phyloP scores from a whole-genome alignment of 345 rosid genomes.

The Turnera subulata region DNA sequence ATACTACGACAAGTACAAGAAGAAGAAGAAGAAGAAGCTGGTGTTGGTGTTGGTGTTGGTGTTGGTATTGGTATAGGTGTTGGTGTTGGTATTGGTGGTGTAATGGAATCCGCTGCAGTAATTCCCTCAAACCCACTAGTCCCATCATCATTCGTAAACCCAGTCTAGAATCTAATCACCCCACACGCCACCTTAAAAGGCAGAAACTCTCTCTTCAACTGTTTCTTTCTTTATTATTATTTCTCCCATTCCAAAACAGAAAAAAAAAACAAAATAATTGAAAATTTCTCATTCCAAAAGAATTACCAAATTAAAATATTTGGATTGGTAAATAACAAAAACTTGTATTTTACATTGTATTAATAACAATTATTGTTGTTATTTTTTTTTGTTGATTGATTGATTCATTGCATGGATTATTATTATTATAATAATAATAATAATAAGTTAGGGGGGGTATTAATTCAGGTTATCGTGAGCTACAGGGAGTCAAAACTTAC shows the following conservation, averaged over 20 bases:
- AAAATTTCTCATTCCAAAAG: no score
- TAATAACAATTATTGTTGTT: background rate
- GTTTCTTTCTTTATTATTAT: background rate
- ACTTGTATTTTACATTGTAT: background rate
- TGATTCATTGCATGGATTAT: background rate
- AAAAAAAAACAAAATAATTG: no score
- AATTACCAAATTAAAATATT: no score
- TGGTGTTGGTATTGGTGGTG: no score
- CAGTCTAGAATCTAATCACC: conserved; percentile 30
- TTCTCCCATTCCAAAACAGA: background rate
- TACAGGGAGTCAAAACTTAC: conserved; percentile 34
- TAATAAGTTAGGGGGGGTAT: no score
- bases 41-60: no score
- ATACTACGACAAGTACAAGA: no score
- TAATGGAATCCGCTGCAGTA: background rate
- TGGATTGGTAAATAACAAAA: no score
- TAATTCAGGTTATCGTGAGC: conserved; percentile 23
- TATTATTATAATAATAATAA: no score
- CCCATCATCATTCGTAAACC: conserved; percentile 28
- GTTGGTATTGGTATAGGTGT: no score
- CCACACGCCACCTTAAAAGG: conserved; percentile 43
- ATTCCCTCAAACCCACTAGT: conserved; percentile 13
- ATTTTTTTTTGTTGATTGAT: background rate
- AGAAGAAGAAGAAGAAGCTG: no score
- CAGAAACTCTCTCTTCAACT: background rate